Evolutionary conservation across 2,329 filamentous ascomycete species (phyloP), one percentile per base, ranked within the genome.

Genomic region (Paracoccidioides brasiliensis): DNA sequence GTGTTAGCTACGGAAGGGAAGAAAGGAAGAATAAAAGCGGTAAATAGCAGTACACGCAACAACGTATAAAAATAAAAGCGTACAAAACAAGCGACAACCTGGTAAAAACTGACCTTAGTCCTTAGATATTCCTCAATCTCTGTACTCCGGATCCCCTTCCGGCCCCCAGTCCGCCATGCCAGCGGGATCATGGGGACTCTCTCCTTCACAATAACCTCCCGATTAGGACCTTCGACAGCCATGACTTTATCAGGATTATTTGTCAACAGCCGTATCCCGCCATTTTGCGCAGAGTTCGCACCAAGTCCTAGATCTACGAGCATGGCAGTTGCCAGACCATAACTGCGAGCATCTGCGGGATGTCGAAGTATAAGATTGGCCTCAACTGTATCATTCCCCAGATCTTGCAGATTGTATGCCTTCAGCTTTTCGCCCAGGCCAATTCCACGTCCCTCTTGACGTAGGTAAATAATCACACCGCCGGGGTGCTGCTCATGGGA

Each of bases 181-280:
- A 97, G 69, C 3, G 93, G 93, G 56, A 98, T 84, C 93, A 98
- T 98, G 1, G 90, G 85, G 10, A 98, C 90, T 48, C 93, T 76
- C 72, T 97, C 91, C 61, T 80, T 87, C 2, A 98, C 93, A 7
- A 86, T 79, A 10, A 98, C 79, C 72, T 98, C 91, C 9, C 90
- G 77, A 61, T 88, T 88, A 0, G 90, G 90, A 0, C 93, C 93
- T 69, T 98, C 93, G 0, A 98, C 87, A 0, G 93, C 93, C 14
- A 89, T 78, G 44, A 98, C 88, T 75, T 98, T 98, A 64, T 98
- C 93, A 0, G 93, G 93, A 65, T 98, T 98, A 69, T 98, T 98
- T 8, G 93, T 98, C 63, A 98, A 74, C 52, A 98, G 74, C 40
- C 88, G 78, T 54, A 97, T 84, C 12, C 73, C 73, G 35, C 70